Percentiles rank a stretch among this genome's conserved stretches.
phyloP scores from a whole-genome alignment of 371 early-diverging fungal species.

The Mortierella sp. region DNA sequence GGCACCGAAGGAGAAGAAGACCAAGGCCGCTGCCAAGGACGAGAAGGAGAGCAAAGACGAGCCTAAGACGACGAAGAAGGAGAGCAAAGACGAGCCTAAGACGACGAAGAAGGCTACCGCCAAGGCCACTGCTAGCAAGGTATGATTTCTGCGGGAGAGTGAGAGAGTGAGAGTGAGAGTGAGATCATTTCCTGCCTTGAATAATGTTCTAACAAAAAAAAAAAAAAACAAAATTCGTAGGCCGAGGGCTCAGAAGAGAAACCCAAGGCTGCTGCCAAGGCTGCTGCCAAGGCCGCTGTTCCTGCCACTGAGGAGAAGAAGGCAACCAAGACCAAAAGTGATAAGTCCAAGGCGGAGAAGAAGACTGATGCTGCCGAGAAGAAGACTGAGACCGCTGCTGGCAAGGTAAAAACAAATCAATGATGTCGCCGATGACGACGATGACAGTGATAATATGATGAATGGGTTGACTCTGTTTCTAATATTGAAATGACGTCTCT shows the following conservation, averaged over 20 bases:
- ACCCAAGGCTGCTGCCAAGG: slow-evolving; percentile 26
- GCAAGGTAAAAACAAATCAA: too few relatives aligned
- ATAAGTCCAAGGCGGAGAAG: slow-evolving; percentile 25
- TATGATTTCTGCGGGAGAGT: neutral
- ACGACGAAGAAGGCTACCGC: slow-evolving; percentile 18
- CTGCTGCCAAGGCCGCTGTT: slow-evolving; percentile 30
- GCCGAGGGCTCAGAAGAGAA: slow-evolving; percentile 18
- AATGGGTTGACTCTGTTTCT: neutral
- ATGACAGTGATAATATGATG: neutral
- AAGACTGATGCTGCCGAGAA: slow-evolving; percentile 14
- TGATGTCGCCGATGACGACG: too few relatives aligned
- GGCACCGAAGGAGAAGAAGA: slow-evolving; percentile 19
- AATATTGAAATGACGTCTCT: neutral
- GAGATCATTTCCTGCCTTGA: too few relatives aligned
- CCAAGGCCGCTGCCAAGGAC: slow-evolving; percentile 4
- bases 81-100: slow-evolving; percentile 13
- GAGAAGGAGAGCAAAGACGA: slow-evolving; percentile 17
- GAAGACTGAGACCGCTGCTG: slow-evolving; percentile 22
- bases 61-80: slow-evolving; percentile 26
- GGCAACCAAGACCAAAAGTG: slow-evolving; percentile 20
- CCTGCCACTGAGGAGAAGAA: slow-evolving; percentile 12
- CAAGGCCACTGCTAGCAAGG: slow-evolving; percentile 1
- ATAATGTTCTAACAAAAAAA: too few relatives aligned
- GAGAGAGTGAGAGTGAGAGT: too few relatives aligned
- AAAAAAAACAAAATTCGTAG: too few relatives aligned